Percentiles rank a stretch among this genome's conserved stretches.
Evolutionary conservation across 352 stramenopile species (phyloP).

Genomic region (Phytophthora sojae): DNA sequence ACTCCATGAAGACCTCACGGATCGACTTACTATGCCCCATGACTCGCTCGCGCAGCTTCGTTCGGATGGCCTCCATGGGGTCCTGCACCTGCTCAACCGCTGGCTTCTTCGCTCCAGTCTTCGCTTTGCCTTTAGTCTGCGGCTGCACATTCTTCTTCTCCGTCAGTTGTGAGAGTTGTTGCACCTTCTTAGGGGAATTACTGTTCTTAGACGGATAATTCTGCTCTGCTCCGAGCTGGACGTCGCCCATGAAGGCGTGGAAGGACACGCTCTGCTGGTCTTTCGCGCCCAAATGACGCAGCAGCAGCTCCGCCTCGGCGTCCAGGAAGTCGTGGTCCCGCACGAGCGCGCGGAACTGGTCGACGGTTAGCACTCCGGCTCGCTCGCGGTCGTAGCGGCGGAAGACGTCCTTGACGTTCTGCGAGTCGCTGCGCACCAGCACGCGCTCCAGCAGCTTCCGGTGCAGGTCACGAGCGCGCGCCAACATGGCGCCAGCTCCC

Average conservation of each 20-base stretch:
- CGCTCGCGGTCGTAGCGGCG: slow-evolving; percentile 65
- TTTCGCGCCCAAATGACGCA: slow-evolving; percentile 50
- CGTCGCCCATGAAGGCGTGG: slow-evolving; percentile 55
- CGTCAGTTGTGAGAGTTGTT: slow-evolving; percentile 38
- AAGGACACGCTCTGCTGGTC: slow-evolving; percentile 60
- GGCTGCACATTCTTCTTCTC: slow-evolving; percentile 29
- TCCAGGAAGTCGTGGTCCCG: slow-evolving; percentile 67
- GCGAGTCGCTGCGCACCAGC: slow-evolving; percentile 55
- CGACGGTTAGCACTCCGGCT: slow-evolving; percentile 45
- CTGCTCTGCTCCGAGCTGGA: slow-evolving; percentile 48
- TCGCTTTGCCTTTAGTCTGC: slow-evolving; percentile 26
- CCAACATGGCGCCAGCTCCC: not conserved
- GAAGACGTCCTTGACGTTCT: slow-evolving; percentile 76
- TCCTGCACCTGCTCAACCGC: slow-evolving; percentile 26
- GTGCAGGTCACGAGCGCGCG: slow-evolving; percentile 52
- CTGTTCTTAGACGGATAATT: slow-evolving; percentile 39
- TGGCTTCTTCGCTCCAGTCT: slow-evolving; percentile 11
- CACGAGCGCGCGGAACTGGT: slow-evolving; percentile 61
- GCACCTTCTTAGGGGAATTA: slow-evolving; percentile 47
- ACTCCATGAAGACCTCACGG: slow-evolving; percentile 76
- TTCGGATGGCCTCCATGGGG: slow-evolving; percentile 64
- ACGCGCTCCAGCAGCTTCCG: slow-evolving; percentile 67
- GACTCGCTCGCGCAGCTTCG: slow-evolving; percentile 65
- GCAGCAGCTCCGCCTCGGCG: slow-evolving; percentile 53
- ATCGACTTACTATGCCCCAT: slow-evolving; percentile 82